Evolutionary conservation across 768 basidiomycete species (phyloP), one percentile per base, ranked within the genome.

Genomic region (Plicaturopsis crispa): DNA sequence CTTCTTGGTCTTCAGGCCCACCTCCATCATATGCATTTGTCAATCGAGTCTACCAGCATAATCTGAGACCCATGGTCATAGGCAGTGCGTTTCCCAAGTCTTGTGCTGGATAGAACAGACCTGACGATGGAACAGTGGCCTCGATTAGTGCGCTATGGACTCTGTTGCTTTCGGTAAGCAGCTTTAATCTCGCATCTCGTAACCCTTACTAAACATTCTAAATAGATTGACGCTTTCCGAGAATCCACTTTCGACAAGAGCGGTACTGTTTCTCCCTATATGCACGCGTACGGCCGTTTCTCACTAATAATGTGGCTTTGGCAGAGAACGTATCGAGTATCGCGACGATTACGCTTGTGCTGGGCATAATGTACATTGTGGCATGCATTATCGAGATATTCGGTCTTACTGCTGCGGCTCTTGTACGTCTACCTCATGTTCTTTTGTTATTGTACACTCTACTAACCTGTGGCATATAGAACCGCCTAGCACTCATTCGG

Each of bases 1-100:
- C n/a, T n/a, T n/a, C n/a, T n/a, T n/a, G 14, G 14, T 2, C 40
- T 21, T n/a, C 51, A 79, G 62, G 67, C 39, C 48, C 72, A 40
- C 66, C 75, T 16, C 77, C 78, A 3, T 61, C 73, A 2, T 83
- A 79, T 60, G 67, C 69, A n/a, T 75, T 75, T 52, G 69, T 75
- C 13, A 66, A 65, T 26, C 68, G 72, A 45, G 52, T 76, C 19
- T 84, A 80, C 46, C 61, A 56, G 42, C 60, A 66, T 38, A 84
- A 66, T 51, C 51, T 86, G 42, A 65, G 85, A 18, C 80, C 84
- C 8, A 51, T 79, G n/a, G 70, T 87, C 14, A 42, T 69, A 50
- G 63, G 44, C 30, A 63, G 74, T 65, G 30, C 40, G 54, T 48
- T 12, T 5, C 36, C 19, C 8, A n/a, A 26, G 51, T 48, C 24